Conservation (phyloP, 495 filamentous ascomycete species). For the Margaritispora aquatica region DNA sequence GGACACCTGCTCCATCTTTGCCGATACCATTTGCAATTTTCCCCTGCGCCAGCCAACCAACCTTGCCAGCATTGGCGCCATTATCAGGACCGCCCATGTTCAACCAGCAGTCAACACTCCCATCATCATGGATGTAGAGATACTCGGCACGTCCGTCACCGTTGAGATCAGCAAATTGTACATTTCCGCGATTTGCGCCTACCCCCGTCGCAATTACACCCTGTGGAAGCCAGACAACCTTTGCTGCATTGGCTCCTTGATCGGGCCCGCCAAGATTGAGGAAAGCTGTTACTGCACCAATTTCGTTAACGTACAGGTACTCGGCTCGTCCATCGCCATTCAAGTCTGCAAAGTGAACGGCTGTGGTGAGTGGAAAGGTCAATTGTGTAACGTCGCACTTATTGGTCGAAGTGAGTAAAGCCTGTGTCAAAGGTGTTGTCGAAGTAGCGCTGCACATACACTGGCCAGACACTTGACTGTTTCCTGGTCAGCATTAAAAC, state of each 20-base stretch:
- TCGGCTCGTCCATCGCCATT: slow-evolving; percentile 14
- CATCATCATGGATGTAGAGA: too few species aligned
- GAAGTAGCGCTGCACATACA: too few species aligned
- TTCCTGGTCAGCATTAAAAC: background rate
- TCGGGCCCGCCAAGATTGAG: slow-evolving; percentile 2
- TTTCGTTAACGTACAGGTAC: slow-evolving; percentile 9
- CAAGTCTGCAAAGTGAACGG: background rate
- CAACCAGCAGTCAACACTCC: background rate
- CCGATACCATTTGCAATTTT: background rate
- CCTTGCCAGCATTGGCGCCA: background rate
- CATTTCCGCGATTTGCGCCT: background rate
- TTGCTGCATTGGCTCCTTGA: background rate
- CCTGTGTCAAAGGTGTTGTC: too few species aligned
- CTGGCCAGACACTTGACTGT: too few species aligned
- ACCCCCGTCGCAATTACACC: slow-evolving; percentile 9
- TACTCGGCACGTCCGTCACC: too few species aligned
- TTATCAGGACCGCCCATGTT: background rate
- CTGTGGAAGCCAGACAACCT: background rate
- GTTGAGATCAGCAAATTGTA: slow-evolving; percentile 23
- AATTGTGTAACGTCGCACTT: background rate
- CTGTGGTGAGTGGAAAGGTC: background rate
- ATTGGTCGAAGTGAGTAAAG: too few species aligned
- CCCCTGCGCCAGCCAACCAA: background rate
- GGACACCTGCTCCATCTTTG: background rate
- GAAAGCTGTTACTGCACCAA: slow-evolving; percentile 3